Evolutionary conservation across 1,284 basidiomycete species (phyloP).

Genomic region (Phlebopus sp.): DNA sequence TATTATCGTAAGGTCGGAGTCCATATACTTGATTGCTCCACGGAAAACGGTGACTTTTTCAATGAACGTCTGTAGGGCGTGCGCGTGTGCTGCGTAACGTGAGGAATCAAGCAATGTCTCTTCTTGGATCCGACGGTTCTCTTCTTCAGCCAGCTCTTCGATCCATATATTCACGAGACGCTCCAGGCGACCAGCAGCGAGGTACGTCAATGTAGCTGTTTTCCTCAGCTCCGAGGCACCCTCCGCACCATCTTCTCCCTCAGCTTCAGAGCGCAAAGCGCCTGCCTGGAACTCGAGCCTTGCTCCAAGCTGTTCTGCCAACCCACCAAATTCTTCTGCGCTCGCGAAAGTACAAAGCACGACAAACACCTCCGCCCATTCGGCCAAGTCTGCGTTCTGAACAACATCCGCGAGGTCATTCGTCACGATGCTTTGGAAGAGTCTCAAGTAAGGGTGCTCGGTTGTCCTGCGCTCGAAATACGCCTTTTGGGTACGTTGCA

Average conservation of each 20-base stretch:
- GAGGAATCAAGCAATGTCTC: conserved; percentile 39
- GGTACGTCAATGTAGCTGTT: conserved; percentile 90
- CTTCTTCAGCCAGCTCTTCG: conserved; percentile 89
- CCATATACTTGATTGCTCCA: conserved; percentile 84
- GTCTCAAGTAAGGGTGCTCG: conserved; percentile 83
- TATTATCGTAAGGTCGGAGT: conserved; percentile 62
- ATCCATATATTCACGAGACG: conserved; percentile 91
- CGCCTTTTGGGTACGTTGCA: conserved; percentile 87
- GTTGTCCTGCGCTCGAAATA: conserved; percentile 88
- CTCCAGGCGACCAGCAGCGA: conserved; percentile 89
- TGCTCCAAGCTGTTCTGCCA: conserved; percentile 91
- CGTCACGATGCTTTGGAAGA: conserved; percentile 94
- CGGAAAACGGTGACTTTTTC: conserved; percentile 98
- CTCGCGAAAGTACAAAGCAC: conserved; percentile 94
- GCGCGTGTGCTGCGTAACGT: conserved; percentile 82
- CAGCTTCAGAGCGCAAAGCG: conserved; percentile 17
- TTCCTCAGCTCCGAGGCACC: conserved; percentile 67
- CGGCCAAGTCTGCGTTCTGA: conserved; percentile 90
- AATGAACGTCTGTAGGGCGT: conserved; percentile 90
- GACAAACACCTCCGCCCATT: conserved; percentile 98
- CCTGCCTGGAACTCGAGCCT: conserved; percentile 63
- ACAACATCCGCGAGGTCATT: conserved; percentile 70
- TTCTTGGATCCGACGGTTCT: conserved; percentile 37
- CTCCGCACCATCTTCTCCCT: conserved; percentile 30
- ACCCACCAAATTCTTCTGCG: conserved; percentile 78